Evolutionary conservation across 2,329 filamentous ascomycete species (phyloP).

Genomic region (Paraphaeosphaeria sporulosa): DNA sequence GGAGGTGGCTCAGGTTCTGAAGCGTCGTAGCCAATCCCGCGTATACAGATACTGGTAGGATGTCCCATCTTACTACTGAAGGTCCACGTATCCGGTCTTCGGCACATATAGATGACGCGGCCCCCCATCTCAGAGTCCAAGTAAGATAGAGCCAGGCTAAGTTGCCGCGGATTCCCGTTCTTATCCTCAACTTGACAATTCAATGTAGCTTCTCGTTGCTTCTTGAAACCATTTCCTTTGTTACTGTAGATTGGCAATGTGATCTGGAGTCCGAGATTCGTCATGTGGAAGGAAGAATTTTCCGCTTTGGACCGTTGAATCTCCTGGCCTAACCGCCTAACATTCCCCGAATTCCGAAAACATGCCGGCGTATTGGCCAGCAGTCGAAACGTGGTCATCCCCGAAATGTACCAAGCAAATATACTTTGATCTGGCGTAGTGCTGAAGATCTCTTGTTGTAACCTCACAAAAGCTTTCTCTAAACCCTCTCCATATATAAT

Average conservation of each 20-base stretch:
- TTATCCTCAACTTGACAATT: background rate
- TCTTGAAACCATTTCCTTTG: background rate
- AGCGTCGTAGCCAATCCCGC: background rate
- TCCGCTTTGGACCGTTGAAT: background rate
- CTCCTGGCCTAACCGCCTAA: background rate
- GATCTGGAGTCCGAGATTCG: conserved; percentile 2
- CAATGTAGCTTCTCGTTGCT: background rate
- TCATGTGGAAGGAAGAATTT: background rate
- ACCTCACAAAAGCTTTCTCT: conserved; percentile 15
- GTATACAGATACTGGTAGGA: background rate
- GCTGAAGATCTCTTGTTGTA: conserved; percentile 22
- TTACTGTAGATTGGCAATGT: background rate
- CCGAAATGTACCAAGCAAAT: background rate
- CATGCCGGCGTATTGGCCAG: background rate
- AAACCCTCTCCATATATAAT: conserved; percentile 18
- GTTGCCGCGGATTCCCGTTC: background rate
- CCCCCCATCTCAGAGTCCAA: background rate
- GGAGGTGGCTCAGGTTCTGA: no score
- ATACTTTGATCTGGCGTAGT: conserved; percentile 1
- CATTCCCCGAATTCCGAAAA: background rate
- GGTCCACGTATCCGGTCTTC: background rate
- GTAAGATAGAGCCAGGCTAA: background rate
- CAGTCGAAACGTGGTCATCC: background rate
- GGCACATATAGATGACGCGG: background rate
- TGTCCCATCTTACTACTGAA: background rate